Base-by-base conservation (phyloP, 805 yeast genomes). In the Saccharomycopsis selenospora region DNA sequence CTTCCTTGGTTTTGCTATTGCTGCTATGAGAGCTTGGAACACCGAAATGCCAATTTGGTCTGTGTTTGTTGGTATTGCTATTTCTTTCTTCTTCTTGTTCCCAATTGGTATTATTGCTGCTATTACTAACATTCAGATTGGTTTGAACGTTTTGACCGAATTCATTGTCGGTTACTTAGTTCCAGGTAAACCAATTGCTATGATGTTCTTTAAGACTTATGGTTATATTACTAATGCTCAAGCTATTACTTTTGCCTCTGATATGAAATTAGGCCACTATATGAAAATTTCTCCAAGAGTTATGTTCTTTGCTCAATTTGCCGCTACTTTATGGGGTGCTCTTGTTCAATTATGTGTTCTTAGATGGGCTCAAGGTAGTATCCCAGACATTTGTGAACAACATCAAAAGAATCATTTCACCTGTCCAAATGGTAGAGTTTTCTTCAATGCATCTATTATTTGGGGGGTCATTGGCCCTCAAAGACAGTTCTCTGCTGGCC, bases 391-490 rank as follows among this genome's bases (percentile, higher is more conserved):
- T 17, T 81, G 87, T 60, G 53, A 60, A 1, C 49, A 66, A 8
- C 46, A 58, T 23, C 80, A 77, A 53, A 51, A 56, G 3, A 67
- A 71, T 45, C 67, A 66, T 43, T 78, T 77, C 59, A 68, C 73
- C 0, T 76, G 81, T 57, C 74, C 75, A 2, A 59, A 61, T 22
- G 68, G 68, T 13, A 63, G 64, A 40, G 70, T 73, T 7, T 77
- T 74, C 59, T 79, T 66, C 63, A 68, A 72, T 30, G 76, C 85
- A 2, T 73, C 83, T 0, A 69, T 81, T 20, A 61, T 78, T 43
- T 82, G 86, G 86, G 87, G 85, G 46, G 59, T 68, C 4, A 71
- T 82, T 55, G 87, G 87, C 3, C 85, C 88, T 2, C 68, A 72
- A 30, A 71, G 78, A 53, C 76, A 77, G 41, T 80, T 81, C 58